Base-by-base conservation (phyloP, 139 green algal species). In the Chlorella vulgaris region DNA sequence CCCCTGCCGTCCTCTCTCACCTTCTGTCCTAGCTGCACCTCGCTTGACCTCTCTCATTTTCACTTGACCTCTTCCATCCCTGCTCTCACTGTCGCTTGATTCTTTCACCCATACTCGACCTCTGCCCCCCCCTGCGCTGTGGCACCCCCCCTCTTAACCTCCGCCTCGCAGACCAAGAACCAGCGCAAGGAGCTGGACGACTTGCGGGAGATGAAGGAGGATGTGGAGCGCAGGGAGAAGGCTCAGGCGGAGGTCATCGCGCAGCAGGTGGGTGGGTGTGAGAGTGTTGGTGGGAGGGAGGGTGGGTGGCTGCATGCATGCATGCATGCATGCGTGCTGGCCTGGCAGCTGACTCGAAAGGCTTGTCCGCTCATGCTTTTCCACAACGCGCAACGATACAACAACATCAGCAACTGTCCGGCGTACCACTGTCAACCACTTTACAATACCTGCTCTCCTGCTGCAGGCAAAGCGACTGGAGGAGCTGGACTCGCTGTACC, bases 401-500 rank as follows among this genome's bases (percentile, higher is more conserved):
- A n/a, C n/a, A n/a, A n/a, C n/a, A n/a, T n/a, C n/a, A n/a, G n/a
- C n/a, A n/a, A n/a, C n/a, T n/a, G n/a, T n/a, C n/a, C n/a, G n/a
- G n/a, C n/a, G n/a, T n/a, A n/a, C n/a, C n/a, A 58, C 47, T 58
- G 13, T 24, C 47, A 10, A 58, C 47, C 47, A 58, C 47, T 58
- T 58, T 58, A 15, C 15, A 24, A 58, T 58, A 10, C 15, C 15
- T 58, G 13, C 13, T 10, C 47, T 66, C 0, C 0, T 28, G 29
- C 31, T 84, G 53, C 92, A 96, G 83, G 89, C 93, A 38, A 93
- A 94, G 88, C 90, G 93, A 3, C 88, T 99, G 76, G 92, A 97
- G 22, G 95, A 98, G 91, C 93, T 99, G 26, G 96, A 99, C 81
- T 85, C 86, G 62, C 83, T 97, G 47, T 99, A 99, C 89, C 78